Conservation (phyloP, 352 stramenopile genomes). For the Phytophthora uliginosa region DNA sequence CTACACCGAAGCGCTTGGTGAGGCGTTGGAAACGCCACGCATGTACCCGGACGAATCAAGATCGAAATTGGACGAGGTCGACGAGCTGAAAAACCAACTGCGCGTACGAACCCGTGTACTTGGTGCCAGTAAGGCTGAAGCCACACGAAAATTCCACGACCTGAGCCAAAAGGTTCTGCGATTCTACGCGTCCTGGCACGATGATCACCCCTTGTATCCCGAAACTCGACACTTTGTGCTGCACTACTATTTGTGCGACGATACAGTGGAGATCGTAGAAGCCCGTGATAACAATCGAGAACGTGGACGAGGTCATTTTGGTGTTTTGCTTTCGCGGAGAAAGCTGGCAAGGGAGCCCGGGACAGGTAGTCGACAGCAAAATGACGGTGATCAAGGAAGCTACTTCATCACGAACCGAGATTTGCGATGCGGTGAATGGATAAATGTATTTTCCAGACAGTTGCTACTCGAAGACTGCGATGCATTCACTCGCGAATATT, state of each 20-base stretch:
- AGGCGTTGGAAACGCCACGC: slow-evolving; percentile 45
- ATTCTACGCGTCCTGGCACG: slow-evolving; percentile 95
- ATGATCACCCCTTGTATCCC: slow-evolving; percentile 91
- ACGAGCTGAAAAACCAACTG: slow-evolving; percentile 58
- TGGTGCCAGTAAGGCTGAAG: slow-evolving; percentile 50
- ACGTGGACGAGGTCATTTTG: slow-evolving; percentile 68
- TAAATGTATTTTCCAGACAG: slow-evolving; percentile 88
- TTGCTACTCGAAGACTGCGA: slow-evolving; percentile 95
- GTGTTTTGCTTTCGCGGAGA: slow-evolving; percentile 86
- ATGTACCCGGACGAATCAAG: slow-evolving; percentile 85
- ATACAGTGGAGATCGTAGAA: slow-evolving; percentile 94
- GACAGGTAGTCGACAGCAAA: slow-evolving; percentile 23
- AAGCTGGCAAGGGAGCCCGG: slow-evolving; percentile 59
- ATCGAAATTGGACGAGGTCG: slow-evolving; percentile 63
- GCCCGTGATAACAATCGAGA: slow-evolving; percentile 55
- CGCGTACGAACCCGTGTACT: slow-evolving; percentile 33
- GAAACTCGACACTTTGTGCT: slow-evolving; percentile 91
- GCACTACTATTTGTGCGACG: slow-evolving; percentile 94
- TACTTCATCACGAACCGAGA: slow-evolving; percentile 73
- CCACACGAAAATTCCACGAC: slow-evolving; percentile 79
- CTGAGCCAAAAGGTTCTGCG: slow-evolving; percentile 90
- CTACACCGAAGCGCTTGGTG: slow-evolving; percentile 66
- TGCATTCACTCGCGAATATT: slow-evolving; percentile 92
- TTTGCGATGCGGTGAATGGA: slow-evolving; percentile 83
- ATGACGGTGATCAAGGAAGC: slow-evolving; percentile 27